These are phyloP conservation scores for Cyberlindnera euphorbiiphila DNA, from an alignment of 805 yeast genomes.

Conservation along the genomic window DNA sequence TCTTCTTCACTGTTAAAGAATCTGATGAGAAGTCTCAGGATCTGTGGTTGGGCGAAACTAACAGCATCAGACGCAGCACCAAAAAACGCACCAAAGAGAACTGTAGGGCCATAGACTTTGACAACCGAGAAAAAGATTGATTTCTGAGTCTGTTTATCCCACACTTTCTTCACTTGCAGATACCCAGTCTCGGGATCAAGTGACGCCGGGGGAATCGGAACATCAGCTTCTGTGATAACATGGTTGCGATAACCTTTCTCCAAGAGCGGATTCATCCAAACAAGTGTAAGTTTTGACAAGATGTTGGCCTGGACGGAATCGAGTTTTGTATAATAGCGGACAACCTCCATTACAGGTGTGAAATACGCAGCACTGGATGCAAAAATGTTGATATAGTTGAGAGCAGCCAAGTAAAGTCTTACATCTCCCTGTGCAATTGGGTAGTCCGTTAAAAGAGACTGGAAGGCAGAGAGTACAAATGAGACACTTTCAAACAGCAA, in stretches of 20 bases:
- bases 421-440: constrained; percentile 23
- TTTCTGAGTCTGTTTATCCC: constrained; percentile 52
- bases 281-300: constrained; percentile 72
- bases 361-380: constrained; percentile 30
- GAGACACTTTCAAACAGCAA: constrained; percentile 60
- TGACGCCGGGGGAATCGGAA: constrained; percentile 72
- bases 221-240: constrained; percentile 55
- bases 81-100: constrained; percentile 65
- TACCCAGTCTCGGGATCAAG: constrained; percentile 55
- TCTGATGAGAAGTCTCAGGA: constrained; percentile 61
- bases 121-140: constrained; percentile 59
- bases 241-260: constrained; percentile 57
- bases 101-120: constrained; percentile 73
- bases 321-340: constrained; percentile 26
- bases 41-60: constrained; percentile 85
- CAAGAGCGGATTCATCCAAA: constrained; percentile 91
- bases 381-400: constrained; percentile 10
- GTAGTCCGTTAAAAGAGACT: constrained; percentile 31
- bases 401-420: constrained; percentile 20
- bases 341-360: constrained; percentile 39
- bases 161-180: constrained; percentile 46
- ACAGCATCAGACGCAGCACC: constrained; percentile 73
- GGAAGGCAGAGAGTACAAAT: constrained; percentile 41
- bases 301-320: constrained; percentile 63
- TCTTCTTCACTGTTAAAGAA: constrained; percentile 46